Evolutionary conservation across 2,329 filamentous ascomycete species (phyloP), one percentile per base, ranked within the genome.

Genomic region (Xylaria hypoxylon): DNA sequence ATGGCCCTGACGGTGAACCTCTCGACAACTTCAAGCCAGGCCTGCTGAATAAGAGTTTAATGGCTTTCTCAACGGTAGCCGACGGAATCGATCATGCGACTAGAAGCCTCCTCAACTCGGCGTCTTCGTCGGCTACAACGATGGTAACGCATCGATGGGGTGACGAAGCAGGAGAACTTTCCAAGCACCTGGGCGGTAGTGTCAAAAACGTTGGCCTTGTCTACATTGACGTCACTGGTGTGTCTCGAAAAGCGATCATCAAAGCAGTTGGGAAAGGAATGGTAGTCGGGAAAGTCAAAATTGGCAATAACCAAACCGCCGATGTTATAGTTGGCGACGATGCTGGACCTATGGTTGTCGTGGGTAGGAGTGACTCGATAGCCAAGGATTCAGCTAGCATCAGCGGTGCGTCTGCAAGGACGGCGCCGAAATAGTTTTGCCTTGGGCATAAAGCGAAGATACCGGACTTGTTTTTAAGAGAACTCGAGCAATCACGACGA

Each of bases 181-280:
- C 93, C 1, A 85, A 85, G 47, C 85, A 92, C 59, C 80, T 99
- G 22, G 92, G 93, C 0, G 90, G 93, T 5, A 95, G 94, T 26
- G 90, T 97, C 74, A 97, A 96, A 85, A 99, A 98, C 71, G 96
- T 98, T 7, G 96, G 94, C 5, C 85, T 99, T 31, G 96, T 99
- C 35, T 99, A 99, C 77, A 97, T 99, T 67, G 96, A 99, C 74
- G 95, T 96, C 1, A 91, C 94, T 0, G 96, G 96, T 40, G 96
- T 99, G 1, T 97, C 92, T 62, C 86, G 96, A 47, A 89, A 90
- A 68, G 96, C 96, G 0, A 89, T 99, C 48, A 87, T 99, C 77
- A 99, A 97, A 84, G 93, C 91, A 47, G 96, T 98, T 1, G 96
- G 94, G 22, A 97, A 97, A 83, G 94, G 96, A 45, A 98, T 99